Evolutionary conservation across 2,329 filamentous ascomycete species (phyloP).

Genomic region (Fusarium pseudograminearum): DNA sequence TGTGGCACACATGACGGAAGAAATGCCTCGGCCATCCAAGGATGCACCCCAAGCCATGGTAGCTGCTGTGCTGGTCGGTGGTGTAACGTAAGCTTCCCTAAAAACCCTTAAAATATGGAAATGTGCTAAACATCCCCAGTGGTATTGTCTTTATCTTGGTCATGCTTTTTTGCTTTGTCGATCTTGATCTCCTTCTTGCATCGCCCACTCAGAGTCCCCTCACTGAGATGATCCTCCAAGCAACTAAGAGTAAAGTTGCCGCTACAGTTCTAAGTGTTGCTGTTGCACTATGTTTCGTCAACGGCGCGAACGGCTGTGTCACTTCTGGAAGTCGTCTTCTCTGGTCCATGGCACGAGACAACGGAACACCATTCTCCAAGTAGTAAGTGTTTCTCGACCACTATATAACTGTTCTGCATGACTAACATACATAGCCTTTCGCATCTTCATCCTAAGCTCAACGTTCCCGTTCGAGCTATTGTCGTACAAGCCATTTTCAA

Average conservation of each 20-base stretch:
- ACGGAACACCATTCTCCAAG: slow-evolving; percentile 52
- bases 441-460: slow-evolving; percentile 52
- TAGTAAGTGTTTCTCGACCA: slow-evolving; percentile 13
- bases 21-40: slow-evolving; percentile 57
- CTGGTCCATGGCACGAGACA: slow-evolving; percentile 61
- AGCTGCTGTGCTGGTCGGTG: slow-evolving; percentile 56
- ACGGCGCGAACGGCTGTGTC: slow-evolving; percentile 58
- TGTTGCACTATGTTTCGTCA: slow-evolving; percentile 58
- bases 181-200: slow-evolving; percentile 52
- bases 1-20: slow-evolving; percentile 60
- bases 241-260: slow-evolving; percentile 54
- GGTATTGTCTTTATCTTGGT: slow-evolving; percentile 56
- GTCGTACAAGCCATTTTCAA: slow-evolving; percentile 58
- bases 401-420: accelerated
- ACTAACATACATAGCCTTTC: slow-evolving; percentile 44
- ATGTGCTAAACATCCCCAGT: slow-evolving; percentile 28
- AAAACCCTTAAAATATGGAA: too few relatives aligned
- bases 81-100: slow-evolving; percentile 52
- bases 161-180: slow-evolving; percentile 58
- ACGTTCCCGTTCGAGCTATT: slow-evolving; percentile 59
- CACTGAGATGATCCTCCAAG: slow-evolving; percentile 59
- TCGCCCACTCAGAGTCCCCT: slow-evolving; percentile 60
- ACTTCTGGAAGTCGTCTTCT: slow-evolving; percentile 59
- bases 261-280: slow-evolving; percentile 58
- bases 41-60: slow-evolving; percentile 58